A percentile compares a stretch with the other conserved stretches of the same genome.
These are phyloP conservation scores for Phytophthora uliginosa DNA, from an alignment of 352 stramenopile species.

Conservation along the genomic window DNA sequence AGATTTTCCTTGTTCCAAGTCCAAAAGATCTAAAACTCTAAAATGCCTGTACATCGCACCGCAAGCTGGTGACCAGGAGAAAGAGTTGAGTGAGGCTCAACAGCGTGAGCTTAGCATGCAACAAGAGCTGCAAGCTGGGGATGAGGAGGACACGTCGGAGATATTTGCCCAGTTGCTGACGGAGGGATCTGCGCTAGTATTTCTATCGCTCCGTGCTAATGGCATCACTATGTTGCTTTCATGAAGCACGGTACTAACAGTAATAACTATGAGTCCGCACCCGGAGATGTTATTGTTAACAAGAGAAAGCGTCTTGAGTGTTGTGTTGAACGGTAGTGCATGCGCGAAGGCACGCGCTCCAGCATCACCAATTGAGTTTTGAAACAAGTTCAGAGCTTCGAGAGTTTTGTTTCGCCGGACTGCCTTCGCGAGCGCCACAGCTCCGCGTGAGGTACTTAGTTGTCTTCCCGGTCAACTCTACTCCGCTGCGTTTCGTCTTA, in stretches of 20 bases:
- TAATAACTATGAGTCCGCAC: no score
- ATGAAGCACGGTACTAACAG: no score
- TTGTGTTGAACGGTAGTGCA: slow-evolving; percentile 64
- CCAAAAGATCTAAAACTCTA: no score
- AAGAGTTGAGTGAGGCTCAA: slow-evolving; percentile 20
- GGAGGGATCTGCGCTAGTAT: slow-evolving; percentile 48
- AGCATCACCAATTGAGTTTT: slow-evolving; percentile 67
- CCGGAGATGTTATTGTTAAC: slow-evolving; percentile 69
- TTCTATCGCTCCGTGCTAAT: slow-evolving; percentile 74
- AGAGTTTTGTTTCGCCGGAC: slow-evolving; percentile 63
- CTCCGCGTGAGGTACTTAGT: slow-evolving; percentile 28
- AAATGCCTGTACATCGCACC: no score
- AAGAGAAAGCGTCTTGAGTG: slow-evolving; percentile 72
- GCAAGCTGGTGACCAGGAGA: slow-evolving; percentile 7
- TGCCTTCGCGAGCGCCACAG: slow-evolving; percentile 45
- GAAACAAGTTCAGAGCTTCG: slow-evolving; percentile 76
- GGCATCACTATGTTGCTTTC: no score
- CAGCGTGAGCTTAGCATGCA: slow-evolving; percentile 24
- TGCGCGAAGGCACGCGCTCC: slow-evolving; percentile 65
- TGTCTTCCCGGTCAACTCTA: not conserved
- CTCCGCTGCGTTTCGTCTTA: not conserved
- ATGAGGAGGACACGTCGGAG: slow-evolving; percentile 12
- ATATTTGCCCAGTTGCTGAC: slow-evolving; percentile 57
- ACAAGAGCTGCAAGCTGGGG: slow-evolving; percentile 16
- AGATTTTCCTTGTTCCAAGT: no score